Base-by-base conservation (phyloP, 345 rosid genomes). In the Dovyalis caffra region DNA sequence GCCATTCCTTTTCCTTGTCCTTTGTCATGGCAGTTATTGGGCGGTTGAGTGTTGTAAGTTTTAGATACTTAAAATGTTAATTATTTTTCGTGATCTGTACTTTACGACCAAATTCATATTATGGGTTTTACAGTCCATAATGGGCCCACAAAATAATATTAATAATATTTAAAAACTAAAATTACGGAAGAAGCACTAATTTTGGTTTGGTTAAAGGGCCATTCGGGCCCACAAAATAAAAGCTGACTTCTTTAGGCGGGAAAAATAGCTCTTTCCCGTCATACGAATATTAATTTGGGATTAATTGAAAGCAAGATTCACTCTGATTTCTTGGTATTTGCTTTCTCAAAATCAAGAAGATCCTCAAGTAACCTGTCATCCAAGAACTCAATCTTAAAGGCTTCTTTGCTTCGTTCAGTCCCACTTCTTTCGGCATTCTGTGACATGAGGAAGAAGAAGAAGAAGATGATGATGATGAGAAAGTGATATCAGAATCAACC, bases 351-450 rank as follows among this genome's bases (percentile, higher is more conserved):
- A 64, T 77, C 83, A 8, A 90, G 87, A 70, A 90, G 90, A 16
- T 88, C 93, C 63, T 88, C 93, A 3, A 88, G 65, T 75, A 90
- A 79, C 65, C 78, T 67, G 62, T 90, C 85, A 77, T 86, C 90
- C 72, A 83, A 81, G 75, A 56, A 90, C 79, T 90, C 93, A 69
- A 90, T 72, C 75, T 85, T 90, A 60, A 90, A 77, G 2, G 85
- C 86, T 47, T 70, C 74, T 26, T 69, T 86, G 10, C 38, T 81
- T n/a, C 18, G 78, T 16, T 53, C 77, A 49, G 12, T 28, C 61
- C 65, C 64, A 2, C 60, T 32, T n/a, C 69, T 47, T 47, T 11
- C 66, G 21, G 32, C 47, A 38, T 64, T 79, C 32, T 29, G 84
- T 25, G 45, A 63, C 65, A 40, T 74, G n/a, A n/a, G 16, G 74